Base-by-base conservation (phyloP, 345 rosid genomes). In the Aquilaria sinensis region DNA sequence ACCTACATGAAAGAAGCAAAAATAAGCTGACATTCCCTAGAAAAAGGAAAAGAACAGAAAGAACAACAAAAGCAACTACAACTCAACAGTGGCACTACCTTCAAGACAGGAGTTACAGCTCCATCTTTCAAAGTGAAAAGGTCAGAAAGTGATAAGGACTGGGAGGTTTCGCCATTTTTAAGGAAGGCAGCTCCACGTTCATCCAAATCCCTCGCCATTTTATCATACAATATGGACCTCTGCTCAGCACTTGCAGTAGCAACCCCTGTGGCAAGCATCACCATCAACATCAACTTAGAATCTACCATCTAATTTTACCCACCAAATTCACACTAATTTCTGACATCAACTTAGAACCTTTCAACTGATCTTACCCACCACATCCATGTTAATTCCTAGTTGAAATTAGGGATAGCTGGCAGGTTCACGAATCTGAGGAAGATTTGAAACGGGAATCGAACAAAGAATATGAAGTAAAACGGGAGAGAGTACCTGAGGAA, bases 111-210 rank as follows among this genome's bases (percentile, higher is more conserved):
- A 60, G 75, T 77, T 50, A 86, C 81, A 16, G 67, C 62, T 69
- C 94, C 96, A 83, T 85, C 72, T 33, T 84, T 75, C 33, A 90
- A 23, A 48, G 83, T 80, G 69, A 93, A 90, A 67, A 90, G 78
- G 74, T 90, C 89, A 1, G 96, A 90, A 61, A 93, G 83, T 2
- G 83, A 75, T 70, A 94, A 72, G 5, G 96, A 90, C 75, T 88
- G 96, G 69, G 97, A 86, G 12, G 99, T 90, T 79, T 94, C 81
- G 10, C 99, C 95, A 12, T 82, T 89, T 71, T 88, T 82, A 48
- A 94, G 90, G 66, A 94, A 90, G 32, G 58, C 70, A 0, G 84
- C 80, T 61, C 97, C 99, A 1, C 69, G 78, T 66, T 86, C 92
- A 68, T 83, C 85, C 75, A 88, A 75, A 77, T 88, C 96, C 71